These are phyloP conservation scores for Talaromyces sp. DNA, from an alignment of 2,329 filamentous ascomycete genomes.

Conservation along the genomic window DNA sequence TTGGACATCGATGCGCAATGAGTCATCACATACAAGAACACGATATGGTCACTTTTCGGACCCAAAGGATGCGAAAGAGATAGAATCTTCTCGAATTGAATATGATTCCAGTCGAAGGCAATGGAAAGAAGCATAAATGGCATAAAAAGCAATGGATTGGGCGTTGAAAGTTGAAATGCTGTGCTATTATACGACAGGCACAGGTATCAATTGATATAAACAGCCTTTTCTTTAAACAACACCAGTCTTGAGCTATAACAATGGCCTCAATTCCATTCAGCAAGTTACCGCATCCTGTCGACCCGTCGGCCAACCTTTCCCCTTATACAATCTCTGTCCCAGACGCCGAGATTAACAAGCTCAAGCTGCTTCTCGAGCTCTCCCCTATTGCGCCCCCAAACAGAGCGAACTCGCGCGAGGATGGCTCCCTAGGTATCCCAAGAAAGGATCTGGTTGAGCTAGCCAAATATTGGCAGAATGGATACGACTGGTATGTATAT, in stretches of 20 bases:
- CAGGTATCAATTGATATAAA: background rate
- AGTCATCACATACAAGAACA: background rate
- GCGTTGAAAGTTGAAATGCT: background rate
- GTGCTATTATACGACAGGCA: background rate
- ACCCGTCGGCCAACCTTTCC: background rate
- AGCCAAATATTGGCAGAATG: background rate
- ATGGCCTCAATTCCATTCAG: background rate
- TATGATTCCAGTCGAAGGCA: background rate
- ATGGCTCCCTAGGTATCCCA: slow-evolving; percentile 1
- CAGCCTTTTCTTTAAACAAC: background rate
- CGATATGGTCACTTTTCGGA: background rate
- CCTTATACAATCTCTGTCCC: background rate
- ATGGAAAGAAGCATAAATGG: background rate
- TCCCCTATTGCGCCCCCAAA: background rate
- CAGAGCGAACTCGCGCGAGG: background rate
- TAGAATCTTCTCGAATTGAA: background rate
- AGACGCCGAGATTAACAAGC: background rate
- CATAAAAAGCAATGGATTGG: background rate
- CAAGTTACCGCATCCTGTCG: background rate
- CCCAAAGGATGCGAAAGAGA: background rate
- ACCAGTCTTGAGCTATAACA: background rate
- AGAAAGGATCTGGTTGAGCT: background rate
- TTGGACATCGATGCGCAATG: background rate
- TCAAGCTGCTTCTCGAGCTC: background rate
- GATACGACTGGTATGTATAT: background rate